phyloP scores from a whole-genome alignment of 2,329 filamentous ascomycete species.

The Aspergillus fijiensis region DNA sequence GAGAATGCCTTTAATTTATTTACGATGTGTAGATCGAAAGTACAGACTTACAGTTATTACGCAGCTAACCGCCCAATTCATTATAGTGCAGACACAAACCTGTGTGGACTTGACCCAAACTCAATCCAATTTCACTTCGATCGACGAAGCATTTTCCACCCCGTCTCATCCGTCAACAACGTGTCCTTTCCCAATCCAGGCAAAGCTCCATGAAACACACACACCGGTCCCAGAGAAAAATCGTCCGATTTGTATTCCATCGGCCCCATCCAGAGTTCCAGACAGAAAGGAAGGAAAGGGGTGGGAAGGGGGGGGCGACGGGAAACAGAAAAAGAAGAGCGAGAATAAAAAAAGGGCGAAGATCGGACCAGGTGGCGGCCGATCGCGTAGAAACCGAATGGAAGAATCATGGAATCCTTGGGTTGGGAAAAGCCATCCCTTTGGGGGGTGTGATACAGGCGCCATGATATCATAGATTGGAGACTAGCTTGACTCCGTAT shows the following conservation, averaged over 20 bases:
- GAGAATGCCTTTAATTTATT: background rate
- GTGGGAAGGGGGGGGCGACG: background rate
- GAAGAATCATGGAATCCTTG: background rate
- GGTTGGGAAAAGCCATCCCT: background rate
- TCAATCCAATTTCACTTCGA: background rate
- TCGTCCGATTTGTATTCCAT: background rate
- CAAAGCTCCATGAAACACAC: background rate
- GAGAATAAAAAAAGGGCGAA: background rate
- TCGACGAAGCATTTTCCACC: background rate
- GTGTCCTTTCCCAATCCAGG: slow-evolving; percentile 2
- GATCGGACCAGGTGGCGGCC: background rate
- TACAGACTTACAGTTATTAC: background rate
- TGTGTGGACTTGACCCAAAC: background rate
- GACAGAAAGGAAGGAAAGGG: background rate
- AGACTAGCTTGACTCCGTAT: slow-evolving; percentile 4
- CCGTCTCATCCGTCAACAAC: slow-evolving; percentile 7
- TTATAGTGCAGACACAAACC: background rate
- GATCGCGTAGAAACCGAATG: background rate
- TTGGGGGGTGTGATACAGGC: background rate
- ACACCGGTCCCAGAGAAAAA: background rate
- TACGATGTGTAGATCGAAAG: background rate
- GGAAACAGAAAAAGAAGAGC: background rate
- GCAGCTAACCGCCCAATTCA: background rate
- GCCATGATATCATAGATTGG: slow-evolving; percentile 10
- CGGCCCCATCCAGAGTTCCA: background rate